Conservation (phyloP, 1,284 basidiomycete genomes). For the Singerocomus rubriflavus region DNA sequence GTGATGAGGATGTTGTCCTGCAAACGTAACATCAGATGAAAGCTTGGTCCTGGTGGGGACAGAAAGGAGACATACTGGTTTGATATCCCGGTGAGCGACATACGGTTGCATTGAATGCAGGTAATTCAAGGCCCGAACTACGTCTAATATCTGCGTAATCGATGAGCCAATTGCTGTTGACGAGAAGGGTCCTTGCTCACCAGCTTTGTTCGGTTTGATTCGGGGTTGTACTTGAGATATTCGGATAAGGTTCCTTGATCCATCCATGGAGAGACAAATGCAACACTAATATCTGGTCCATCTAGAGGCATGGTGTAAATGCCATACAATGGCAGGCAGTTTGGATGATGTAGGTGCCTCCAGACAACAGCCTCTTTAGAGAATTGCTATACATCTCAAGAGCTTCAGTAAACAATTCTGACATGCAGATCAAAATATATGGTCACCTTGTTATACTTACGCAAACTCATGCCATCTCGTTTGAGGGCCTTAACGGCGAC, state of each 20-base stretch:
- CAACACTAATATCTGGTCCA: constrained; percentile 1
- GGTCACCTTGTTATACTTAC: constrained; percentile 20
- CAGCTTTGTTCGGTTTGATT: constrained; percentile 17
- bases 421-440: background rate
- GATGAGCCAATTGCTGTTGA: background rate
- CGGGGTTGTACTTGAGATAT: constrained; percentile 20
- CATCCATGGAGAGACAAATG: constrained; percentile 34
- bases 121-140: constrained; percentile 24
- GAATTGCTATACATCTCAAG: constrained; percentile 11
- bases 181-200: constrained; percentile 11
- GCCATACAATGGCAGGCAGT: constrained; percentile 29
- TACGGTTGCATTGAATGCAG: constrained; percentile 28
- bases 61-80: constrained; percentile 18
- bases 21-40: background rate
- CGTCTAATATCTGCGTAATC: constrained; percentile 21
- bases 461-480: background rate
- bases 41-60: background rate
- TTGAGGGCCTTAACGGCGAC: constrained; percentile 28
- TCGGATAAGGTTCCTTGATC: constrained; percentile 18
- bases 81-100: constrained; percentile 29
- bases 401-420: background rate
- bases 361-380: constrained; percentile 28
- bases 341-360: constrained; percentile 27
- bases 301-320: constrained; percentile 9
- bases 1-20: constrained; percentile 31